phyloP scores from a whole-genome alignment of 2,329 filamentous ascomycete species.

The Balansia obtecta region DNA sequence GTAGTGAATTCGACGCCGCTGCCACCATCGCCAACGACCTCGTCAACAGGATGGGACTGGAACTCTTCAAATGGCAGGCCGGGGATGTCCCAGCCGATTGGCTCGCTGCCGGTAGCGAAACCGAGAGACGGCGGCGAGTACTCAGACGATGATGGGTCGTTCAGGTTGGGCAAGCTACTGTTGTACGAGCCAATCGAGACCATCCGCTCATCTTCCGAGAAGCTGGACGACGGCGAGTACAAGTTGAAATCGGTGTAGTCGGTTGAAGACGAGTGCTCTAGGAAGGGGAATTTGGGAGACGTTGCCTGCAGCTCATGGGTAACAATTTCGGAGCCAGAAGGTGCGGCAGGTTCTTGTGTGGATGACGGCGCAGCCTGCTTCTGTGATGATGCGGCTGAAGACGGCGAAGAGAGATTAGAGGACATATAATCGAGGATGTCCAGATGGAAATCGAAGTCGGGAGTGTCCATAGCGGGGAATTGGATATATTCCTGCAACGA shows the following conservation, averaged over 20 bases:
- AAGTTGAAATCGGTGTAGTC: slow-evolving; percentile 44
- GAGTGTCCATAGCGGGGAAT: slow-evolving; percentile 24
- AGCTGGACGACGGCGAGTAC: slow-evolving; percentile 36
- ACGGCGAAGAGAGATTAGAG: slow-evolving; percentile 18
- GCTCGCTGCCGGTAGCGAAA: background rate
- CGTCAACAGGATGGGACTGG: background rate
- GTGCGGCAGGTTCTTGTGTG: slow-evolving; percentile 10
- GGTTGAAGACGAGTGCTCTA: slow-evolving; percentile 12
- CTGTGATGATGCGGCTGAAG: slow-evolving; percentile 14
- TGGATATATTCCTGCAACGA: slow-evolving; percentile 34
- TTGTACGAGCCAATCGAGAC: slow-evolving; percentile 15
- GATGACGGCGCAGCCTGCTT: slow-evolving; percentile 16
- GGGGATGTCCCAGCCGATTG: background rate
- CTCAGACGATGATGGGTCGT: slow-evolving; percentile 3
- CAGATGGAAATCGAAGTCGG: slow-evolving; percentile 33
- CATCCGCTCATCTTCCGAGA: slow-evolving; percentile 36
- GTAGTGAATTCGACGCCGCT: background rate
- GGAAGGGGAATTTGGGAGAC: slow-evolving; percentile 24
- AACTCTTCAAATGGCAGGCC: background rate
- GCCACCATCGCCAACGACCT: slow-evolving; percentile 1
- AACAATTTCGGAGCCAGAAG: slow-evolving; percentile 6
- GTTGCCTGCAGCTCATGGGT: slow-evolving; percentile 4
- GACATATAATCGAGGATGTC: slow-evolving; percentile 31
- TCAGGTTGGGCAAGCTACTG: slow-evolving; percentile 4
- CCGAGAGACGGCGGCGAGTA: slow-evolving; percentile 1